Percentiles rank a stretch among this genome's conserved stretches.
Conservation (phyloP, 2,329 filamentous ascomycete genomes). For the Pseudogymnoascus sp. region DNA sequence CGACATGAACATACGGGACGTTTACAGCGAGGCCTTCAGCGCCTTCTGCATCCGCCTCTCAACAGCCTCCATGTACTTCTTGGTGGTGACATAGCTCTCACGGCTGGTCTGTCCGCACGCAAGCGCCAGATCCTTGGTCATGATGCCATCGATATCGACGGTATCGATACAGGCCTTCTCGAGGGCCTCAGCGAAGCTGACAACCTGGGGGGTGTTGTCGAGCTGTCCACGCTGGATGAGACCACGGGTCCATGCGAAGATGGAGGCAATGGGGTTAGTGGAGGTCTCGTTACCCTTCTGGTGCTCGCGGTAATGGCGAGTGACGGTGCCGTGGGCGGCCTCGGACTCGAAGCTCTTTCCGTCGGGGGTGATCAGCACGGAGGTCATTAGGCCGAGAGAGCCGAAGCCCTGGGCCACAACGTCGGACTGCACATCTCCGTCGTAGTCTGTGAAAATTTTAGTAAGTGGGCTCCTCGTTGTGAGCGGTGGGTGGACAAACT, state of each 20-base stretch:
- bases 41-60: slow-evolving; percentile 79
- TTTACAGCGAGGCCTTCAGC: slow-evolving; percentile 66
- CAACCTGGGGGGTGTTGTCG: slow-evolving; percentile 83
- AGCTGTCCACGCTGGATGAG: slow-evolving; percentile 88
- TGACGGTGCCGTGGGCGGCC: slow-evolving; percentile 96
- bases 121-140: slow-evolving; percentile 99
- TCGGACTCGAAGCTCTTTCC: slow-evolving; percentile 97
- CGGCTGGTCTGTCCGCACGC: slow-evolving; percentile 82
- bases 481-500: slow-evolving; percentile 43
- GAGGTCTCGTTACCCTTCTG: slow-evolving; percentile 96
- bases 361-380: slow-evolving; percentile 90
- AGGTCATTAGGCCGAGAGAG: slow-evolving; percentile 97
- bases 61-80: slow-evolving; percentile 85
- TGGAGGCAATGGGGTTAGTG: slow-evolving; percentile 97
- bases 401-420: slow-evolving; percentile 98
- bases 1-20: neutral
- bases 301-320: slow-evolving; percentile 96
- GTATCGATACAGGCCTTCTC: slow-evolving; percentile 93
- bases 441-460: slow-evolving; percentile 65
- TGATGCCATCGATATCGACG: slow-evolving; percentile 87
- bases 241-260: slow-evolving; percentile 98
- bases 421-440: slow-evolving; percentile 97
- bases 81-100: slow-evolving; percentile 82
- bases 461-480: neutral
- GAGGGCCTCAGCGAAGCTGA: slow-evolving; percentile 82